Conservation (phyloP, 257 asterid species). For the Nicotiana benthamiana region DNA sequence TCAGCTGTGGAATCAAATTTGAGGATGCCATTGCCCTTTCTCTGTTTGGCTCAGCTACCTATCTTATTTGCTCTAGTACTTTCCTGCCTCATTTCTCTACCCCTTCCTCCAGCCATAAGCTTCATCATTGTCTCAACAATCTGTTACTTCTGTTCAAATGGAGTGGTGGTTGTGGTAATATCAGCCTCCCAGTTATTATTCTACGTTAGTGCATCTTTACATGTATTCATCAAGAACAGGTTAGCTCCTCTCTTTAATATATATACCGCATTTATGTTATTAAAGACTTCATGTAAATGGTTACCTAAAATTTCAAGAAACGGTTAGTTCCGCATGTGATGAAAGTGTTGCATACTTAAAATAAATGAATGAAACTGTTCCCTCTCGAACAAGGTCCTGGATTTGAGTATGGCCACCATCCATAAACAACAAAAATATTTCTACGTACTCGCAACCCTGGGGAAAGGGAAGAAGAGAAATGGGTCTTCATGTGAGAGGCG, state of each 20-base stretch:
- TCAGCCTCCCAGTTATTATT: slow-evolving; percentile 53
- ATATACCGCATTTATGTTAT: neutral
- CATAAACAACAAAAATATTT: neutral
- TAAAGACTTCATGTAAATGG: neutral
- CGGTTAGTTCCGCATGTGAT: too few relatives aligned
- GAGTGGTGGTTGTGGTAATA: slow-evolving; percentile 52
- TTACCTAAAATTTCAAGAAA: too few relatives aligned
- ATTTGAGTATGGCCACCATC: too few relatives aligned
- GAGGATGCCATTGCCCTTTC: slow-evolving; percentile 55
- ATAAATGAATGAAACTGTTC: too few relatives aligned
- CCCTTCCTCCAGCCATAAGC: slow-evolving; percentile 51
- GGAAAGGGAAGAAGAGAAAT: too few relatives aligned
- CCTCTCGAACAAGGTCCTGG: too few relatives aligned
- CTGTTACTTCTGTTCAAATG: slow-evolving; percentile 79
- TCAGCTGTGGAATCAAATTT: slow-evolving; percentile 84
- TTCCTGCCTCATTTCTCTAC: slow-evolving; percentile 51
- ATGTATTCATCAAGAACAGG: slow-evolving; percentile 67
- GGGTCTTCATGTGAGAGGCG: neutral
- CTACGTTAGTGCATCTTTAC: slow-evolving; percentile 48
- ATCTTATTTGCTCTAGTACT: slow-evolving; percentile 41
- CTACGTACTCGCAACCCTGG: too few relatives aligned
- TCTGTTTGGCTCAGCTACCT: slow-evolving; percentile 50
- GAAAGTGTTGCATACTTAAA: neutral
- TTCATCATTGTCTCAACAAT: slow-evolving; percentile 53
- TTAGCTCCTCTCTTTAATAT: slow-evolving; percentile 26